These are phyloP conservation scores for Oehlia diaphana DNA, from an alignment of 192 early-diverging fungal species.

Conservation along the genomic window DNA sequence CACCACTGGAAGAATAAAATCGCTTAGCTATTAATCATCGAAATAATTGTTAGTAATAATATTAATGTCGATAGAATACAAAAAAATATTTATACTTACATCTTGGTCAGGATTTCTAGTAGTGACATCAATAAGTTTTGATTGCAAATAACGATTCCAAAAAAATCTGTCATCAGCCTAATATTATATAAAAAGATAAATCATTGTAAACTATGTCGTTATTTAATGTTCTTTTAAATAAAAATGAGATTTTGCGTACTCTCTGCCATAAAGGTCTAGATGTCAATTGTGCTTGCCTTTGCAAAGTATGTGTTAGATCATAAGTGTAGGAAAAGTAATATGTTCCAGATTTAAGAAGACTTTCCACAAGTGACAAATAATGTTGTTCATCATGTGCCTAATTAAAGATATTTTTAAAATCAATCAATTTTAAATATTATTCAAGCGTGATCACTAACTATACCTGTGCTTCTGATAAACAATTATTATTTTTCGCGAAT, in stretches of 20 bases:
- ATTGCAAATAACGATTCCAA: conserved; percentile 79
- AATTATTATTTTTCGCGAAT: conserved; percentile 38
- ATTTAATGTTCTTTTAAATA: neutral
- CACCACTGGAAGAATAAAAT: conserved; percentile 88
- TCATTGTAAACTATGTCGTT: neutral
- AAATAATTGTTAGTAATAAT: neutral
- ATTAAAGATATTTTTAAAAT: neutral
- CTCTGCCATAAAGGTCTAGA: conserved; percentile 53
- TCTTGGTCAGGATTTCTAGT: conserved; percentile 43
- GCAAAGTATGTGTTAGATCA: conserved; percentile 84
- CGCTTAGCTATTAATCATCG: conserved; percentile 49
- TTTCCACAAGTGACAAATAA: conserved; percentile 50
- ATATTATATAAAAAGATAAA: conserved; percentile 12
- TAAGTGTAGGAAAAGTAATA: conserved; percentile 85
- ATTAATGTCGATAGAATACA: neutral
- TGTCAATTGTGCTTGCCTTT: conserved; percentile 63
- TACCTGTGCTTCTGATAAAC: conserved; percentile 50
- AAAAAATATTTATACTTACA: conserved; percentile 26
- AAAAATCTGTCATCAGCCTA: conserved; percentile 93
- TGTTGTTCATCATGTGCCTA: conserved; percentile 50
- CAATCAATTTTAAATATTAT: neutral
- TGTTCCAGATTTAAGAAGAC: conserved; percentile 45
- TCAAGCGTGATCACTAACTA: neutral
- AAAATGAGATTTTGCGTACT: conserved; percentile 30
- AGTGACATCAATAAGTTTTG: conserved; percentile 66